Evolutionary conservation across 345 rosid species (phyloP).

Genomic region (Leavenworthia alabamica): DNA sequence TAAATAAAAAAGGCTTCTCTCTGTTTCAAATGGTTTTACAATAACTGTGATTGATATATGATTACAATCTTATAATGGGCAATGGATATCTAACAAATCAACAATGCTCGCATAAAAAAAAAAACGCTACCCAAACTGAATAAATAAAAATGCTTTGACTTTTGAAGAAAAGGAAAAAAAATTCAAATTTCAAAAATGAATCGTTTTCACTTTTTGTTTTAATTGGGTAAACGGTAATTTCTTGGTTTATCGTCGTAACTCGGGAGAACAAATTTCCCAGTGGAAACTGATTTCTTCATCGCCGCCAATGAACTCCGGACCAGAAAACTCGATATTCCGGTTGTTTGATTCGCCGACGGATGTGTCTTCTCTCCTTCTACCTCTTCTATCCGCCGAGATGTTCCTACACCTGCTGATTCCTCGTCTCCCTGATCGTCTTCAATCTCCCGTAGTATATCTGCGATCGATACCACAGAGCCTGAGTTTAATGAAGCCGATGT

Average conservation of each 20-base stretch:
- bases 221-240: slow-evolving; percentile 34
- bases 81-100: neutral
- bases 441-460: slow-evolving; percentile 36
- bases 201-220: neutral
- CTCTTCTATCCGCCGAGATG: slow-evolving; percentile 20
- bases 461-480: slow-evolving; percentile 31
- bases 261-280: slow-evolving; percentile 44
- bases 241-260: slow-evolving; percentile 44
- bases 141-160: slow-evolving; percentile 1
- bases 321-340: slow-evolving; percentile 28
- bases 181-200: neutral
- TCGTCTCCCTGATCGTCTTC: slow-evolving; percentile 36
- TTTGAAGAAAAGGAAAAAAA: neutral
- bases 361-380: slow-evolving; percentile 26
- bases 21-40: slow-evolving; percentile 10
- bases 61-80: neutral
- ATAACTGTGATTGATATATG: neutral
- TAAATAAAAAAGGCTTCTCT: neutral
- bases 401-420: slow-evolving; percentile 22
- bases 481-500: slow-evolving; percentile 51
- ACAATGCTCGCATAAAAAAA: neutral
- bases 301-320: slow-evolving; percentile 37
- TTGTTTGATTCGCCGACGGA: slow-evolving; percentile 14
- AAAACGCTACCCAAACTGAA: neutral
- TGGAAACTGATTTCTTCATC: slow-evolving; percentile 49